These are phyloP conservation scores for Pseudomonodictys pantanalensis DNA, from an alignment of 495 filamentous ascomycete genomes.

Conservation along the genomic window DNA sequence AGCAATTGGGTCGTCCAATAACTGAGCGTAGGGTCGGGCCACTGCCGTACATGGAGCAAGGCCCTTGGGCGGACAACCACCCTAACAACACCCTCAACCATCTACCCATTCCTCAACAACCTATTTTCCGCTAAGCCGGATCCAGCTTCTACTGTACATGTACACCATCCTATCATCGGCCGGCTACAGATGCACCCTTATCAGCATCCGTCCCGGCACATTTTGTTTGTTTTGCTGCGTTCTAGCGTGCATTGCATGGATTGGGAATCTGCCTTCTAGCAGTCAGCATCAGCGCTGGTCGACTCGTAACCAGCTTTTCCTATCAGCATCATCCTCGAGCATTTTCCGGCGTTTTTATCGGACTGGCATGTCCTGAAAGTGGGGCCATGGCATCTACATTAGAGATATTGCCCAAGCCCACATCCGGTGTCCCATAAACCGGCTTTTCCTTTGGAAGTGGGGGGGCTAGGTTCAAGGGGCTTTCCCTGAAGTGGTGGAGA, in stretches of 20 bases:
- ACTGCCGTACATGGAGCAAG: constrained; percentile 63
- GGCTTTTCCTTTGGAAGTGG: too few species aligned
- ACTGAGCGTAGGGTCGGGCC: constrained; percentile 77
- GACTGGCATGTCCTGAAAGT: too few species aligned
- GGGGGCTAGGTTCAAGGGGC: too few species aligned
- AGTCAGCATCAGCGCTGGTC: background rate
- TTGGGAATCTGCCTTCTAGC: too few species aligned
- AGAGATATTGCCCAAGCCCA: too few species aligned
- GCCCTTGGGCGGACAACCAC: constrained; percentile 31
- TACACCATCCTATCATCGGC: background rate
- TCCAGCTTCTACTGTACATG: background rate
- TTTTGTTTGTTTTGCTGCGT: constrained; percentile 23
- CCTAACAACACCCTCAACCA: constrained; percentile 23
- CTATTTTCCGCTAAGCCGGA: constrained; percentile 14
- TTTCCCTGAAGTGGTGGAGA: too few species aligned
- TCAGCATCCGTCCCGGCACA: background rate
- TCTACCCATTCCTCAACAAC: constrained; percentile 27
- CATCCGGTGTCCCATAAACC: too few species aligned
- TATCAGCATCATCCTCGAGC: background rate
- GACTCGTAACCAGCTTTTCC: background rate
- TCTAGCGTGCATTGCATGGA: constrained; percentile 34
- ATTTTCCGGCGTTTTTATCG: constrained; percentile 17
- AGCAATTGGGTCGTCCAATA: constrained; percentile 72
- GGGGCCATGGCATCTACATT: too few species aligned
- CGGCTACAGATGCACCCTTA: background rate